These are phyloP conservation scores for Corynascus novoguineensis DNA, from an alignment of 495 filamentous ascomycete species.

Conservation along the genomic window DNA sequence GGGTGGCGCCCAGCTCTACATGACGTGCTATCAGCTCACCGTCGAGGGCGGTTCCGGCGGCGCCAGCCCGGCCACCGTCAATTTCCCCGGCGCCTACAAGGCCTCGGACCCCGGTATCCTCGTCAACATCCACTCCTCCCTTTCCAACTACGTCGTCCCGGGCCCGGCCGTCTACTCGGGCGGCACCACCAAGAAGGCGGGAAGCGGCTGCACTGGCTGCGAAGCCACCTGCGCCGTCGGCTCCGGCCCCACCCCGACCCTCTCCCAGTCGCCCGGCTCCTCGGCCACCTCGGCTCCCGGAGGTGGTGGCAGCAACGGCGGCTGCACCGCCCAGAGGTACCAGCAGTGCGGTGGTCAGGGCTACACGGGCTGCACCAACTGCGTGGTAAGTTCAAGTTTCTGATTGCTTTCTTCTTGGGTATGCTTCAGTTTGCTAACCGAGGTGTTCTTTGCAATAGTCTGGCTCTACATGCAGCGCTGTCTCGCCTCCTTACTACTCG, in stretches of 20 bases:
- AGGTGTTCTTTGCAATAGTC: conserved; percentile 11
- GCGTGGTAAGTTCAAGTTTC: conserved; percentile 37
- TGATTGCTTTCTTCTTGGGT: neutral
- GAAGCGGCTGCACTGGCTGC: conserved; percentile 35
- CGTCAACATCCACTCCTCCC: conserved; percentile 42
- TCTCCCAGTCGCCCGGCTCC: conserved; percentile 11
- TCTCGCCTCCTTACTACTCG: conserved; percentile 33
- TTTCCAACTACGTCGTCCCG: conserved; percentile 35
- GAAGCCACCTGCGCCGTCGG: conserved; percentile 37
- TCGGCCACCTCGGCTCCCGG: conserved; percentile 18
- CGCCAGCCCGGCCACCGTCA: conserved; percentile 36
- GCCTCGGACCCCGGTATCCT: conserved; percentile 46
- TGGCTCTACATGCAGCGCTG: conserved; percentile 24
- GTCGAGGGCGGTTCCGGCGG: conserved; percentile 33
- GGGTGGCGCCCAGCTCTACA: conserved; percentile 46
- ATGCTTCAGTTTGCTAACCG: conserved; percentile 1
- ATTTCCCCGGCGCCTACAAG: conserved; percentile 46
- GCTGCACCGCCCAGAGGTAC: conserved; percentile 35
- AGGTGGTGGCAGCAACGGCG: conserved; percentile 21
- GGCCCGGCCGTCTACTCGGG: conserved; percentile 40
- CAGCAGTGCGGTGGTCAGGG: conserved; percentile 45
- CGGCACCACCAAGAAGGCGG: conserved; percentile 34
- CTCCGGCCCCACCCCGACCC: conserved; percentile 24
- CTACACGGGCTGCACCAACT: conserved; percentile 40
- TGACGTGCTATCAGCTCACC: conserved; percentile 47